Base-by-base conservation (phyloP, 31 red algal genomes). In the Asparagopsis taxiformis region DNA sequence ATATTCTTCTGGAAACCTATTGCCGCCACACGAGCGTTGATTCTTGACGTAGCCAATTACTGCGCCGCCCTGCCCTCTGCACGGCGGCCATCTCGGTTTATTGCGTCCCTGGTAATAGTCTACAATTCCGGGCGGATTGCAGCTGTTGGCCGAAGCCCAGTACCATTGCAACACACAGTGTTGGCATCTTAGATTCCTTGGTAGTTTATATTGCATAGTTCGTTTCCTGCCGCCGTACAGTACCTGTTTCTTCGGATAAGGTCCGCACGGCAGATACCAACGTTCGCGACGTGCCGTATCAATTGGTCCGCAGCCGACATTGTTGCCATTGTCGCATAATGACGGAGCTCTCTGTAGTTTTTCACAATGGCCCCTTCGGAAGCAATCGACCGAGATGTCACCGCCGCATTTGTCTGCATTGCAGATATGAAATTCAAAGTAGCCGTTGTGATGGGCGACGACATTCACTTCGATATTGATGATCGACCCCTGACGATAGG, bases 381-480 rank as follows among this genome's bases (percentile, higher is more conserved):
- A 82, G 59, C 88, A 82, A 23, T 56, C 48, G 0, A 30, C 38
- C 9, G 61, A 70, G 36, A 77, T 77, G 23, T 91, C 87, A 5
- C 62, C 58, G 20, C 87, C 87, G 58, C 75, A 91, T 41, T 26
- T 70, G 43, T 68, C 69, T 41, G 79, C 68, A 52, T 88, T 69
- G 53, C 87, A 91, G 20, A 91, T 51, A 31, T 91, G 59, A 52
- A 81, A 82, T 44, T 82, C 87, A 48, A 60, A 71, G 52, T 52
- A 91, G 31, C 87, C 87, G 71, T 81, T 81, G 60, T 91, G 87
- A 75, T 91, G 62, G 29, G 87, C 63, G n/a, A 75, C 51, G 60
- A 82, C 62, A 23, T 82, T 53, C 13, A 59, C 59, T 9, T 75
- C 77, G 54, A 82, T 61, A 26, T 64, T 56, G 16, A 91, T 49